These are phyloP conservation scores for Cercospora sp. DNA, from an alignment of 2,329 filamentous ascomycete genomes.

Conservation along the genomic window DNA sequence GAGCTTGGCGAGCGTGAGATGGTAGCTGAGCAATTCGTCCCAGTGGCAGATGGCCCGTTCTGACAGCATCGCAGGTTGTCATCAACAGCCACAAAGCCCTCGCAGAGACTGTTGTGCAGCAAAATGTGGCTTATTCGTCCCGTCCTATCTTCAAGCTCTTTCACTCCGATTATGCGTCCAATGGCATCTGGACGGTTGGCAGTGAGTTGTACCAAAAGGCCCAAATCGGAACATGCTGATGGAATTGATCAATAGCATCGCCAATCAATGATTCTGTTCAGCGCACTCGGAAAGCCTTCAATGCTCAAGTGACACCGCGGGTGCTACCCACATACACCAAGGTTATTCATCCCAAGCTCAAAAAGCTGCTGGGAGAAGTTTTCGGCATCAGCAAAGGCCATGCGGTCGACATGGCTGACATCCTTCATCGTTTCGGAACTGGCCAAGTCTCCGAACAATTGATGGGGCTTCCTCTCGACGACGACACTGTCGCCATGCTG, in stretches of 20 bases:
- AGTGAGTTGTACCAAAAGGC: not conserved
- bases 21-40: not conserved
- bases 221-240: not conserved
- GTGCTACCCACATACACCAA: constrained; percentile 1
- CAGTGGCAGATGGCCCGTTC: not conserved
- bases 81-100: not conserved
- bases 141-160: not conserved
- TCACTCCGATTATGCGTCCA: not conserved
- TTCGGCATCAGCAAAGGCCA: not conserved
- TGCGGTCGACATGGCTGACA: not conserved
- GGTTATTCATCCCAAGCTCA: not conserved
- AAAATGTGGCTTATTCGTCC: not conserved
- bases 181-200: not conserved
- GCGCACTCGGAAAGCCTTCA: not conserved
- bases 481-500: not conserved
- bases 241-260: not conserved
- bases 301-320: not conserved
- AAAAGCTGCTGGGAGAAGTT: not conserved
- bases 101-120: not conserved
- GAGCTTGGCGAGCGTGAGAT: constrained; percentile 3
- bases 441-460: not conserved
- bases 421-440: not conserved
- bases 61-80: not conserved
- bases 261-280: not conserved
- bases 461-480: not conserved